Percentiles rank a stretch among this genome's conserved stretches.
These are phyloP conservation scores for Lasiodiplodia citricola DNA, from an alignment of 2,329 filamentous ascomycete species.

Conservation along the genomic window DNA sequence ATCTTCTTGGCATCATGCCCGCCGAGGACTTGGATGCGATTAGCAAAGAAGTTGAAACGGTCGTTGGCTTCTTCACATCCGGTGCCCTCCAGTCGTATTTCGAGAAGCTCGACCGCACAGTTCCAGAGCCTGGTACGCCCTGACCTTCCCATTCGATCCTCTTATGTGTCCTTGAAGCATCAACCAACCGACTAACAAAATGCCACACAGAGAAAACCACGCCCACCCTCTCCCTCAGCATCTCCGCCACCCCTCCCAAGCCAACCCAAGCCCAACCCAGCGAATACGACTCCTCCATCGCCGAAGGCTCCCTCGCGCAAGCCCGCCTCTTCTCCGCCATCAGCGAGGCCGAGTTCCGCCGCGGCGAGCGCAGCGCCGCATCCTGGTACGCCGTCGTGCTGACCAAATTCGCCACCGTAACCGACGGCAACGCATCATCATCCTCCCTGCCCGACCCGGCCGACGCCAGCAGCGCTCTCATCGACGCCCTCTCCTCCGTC, in stretches of 20 bases:
- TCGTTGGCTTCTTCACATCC: slow-evolving; percentile 31
- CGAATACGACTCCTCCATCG: slow-evolving; percentile 60
- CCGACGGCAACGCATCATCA: slow-evolving; percentile 32
- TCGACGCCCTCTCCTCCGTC: slow-evolving; percentile 52
- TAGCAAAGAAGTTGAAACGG: slow-evolving; percentile 60
- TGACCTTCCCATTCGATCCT: not conserved
- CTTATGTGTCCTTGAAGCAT: not conserved
- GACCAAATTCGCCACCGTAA: slow-evolving; percentile 3
- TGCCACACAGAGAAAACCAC: slow-evolving; percentile 39
- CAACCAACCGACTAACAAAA: slow-evolving; percentile 29
- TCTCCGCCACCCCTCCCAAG: slow-evolving; percentile 27
- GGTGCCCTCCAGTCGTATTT: slow-evolving; percentile 5
- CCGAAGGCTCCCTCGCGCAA: slow-evolving; percentile 62
- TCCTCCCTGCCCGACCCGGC: not conserved
- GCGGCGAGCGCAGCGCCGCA: slow-evolving; percentile 6
- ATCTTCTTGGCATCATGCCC: slow-evolving; percentile 69
- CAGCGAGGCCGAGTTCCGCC: slow-evolving; percentile 15
- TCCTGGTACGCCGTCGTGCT: slow-evolving; percentile 43
- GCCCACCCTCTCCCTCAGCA: slow-evolving; percentile 37
- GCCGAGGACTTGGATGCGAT: slow-evolving; percentile 62
- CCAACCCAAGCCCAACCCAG: slow-evolving; percentile 40
- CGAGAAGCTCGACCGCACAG: slow-evolving; percentile 23
- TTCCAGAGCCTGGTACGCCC: slow-evolving; percentile 31
- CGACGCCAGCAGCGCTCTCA: slow-evolving; percentile 49
- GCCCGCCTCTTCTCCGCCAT: slow-evolving; percentile 49